These are phyloP conservation scores for Telfairia occidentalis DNA, from an alignment of 331 rosid species.

Conservation along the genomic window DNA sequence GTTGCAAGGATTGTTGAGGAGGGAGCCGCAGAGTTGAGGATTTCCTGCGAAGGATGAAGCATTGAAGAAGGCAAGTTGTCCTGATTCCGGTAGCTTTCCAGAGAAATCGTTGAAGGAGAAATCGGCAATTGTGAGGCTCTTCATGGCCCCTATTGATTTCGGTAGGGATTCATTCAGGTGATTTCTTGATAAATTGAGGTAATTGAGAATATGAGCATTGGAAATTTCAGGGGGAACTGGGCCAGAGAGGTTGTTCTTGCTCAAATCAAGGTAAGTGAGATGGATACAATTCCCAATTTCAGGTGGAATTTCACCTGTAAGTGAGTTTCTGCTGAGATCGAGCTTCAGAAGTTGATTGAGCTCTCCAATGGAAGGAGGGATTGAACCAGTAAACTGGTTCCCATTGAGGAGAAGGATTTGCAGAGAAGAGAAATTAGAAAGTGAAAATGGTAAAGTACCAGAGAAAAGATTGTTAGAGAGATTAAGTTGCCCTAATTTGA, in stretches of 20 bases:
- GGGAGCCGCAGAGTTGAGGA: constrained; percentile 62
- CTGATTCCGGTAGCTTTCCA: constrained; percentile 64
- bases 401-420: constrained; percentile 54
- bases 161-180: constrained; percentile 56
- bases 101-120: constrained; percentile 79
- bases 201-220: constrained; percentile 59
- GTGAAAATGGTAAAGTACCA: constrained; percentile 49
- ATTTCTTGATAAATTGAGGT: constrained; percentile 81
- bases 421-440: constrained; percentile 54
- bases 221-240: constrained; percentile 61
- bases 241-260: constrained; percentile 83
- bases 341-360: constrained; percentile 46
- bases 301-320: constrained; percentile 54
- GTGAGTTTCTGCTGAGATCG: constrained; percentile 64
- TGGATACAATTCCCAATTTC: constrained; percentile 44
- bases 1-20: constrained; percentile 36
- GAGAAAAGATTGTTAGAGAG: constrained; percentile 68
- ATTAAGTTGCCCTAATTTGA: constrained; percentile 57
- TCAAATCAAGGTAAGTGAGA: constrained; percentile 69
- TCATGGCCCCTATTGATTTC: constrained; percentile 51
- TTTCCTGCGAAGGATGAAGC: constrained; percentile 60
- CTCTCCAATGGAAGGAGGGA: constrained; percentile 56
- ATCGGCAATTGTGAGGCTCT: constrained; percentile 78
- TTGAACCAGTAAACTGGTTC: constrained; percentile 57
- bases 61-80: constrained; percentile 60